Base-by-base conservation (phyloP, 352 stramenopile genomes). In the Heterotrichella gracilis region DNA sequence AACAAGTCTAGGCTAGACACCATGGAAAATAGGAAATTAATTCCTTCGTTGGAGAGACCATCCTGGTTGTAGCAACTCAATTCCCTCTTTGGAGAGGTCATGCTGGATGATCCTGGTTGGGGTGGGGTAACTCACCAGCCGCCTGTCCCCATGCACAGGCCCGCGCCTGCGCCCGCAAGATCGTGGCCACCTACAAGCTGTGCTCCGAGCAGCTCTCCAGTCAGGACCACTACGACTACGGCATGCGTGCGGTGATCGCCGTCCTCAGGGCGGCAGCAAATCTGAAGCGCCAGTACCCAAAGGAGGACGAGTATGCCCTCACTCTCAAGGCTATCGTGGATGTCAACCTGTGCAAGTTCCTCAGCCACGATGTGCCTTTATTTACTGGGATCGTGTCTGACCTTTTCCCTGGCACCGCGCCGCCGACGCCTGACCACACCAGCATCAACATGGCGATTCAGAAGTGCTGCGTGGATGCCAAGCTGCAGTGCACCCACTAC, bases 301-400 rank as follows among this genome's bases (percentile, higher is more conserved):
- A 72, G n/a, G 69, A 63, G 14, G 81, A 94, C 22, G 88, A 95
- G 72, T 85, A 94, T 32, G 82, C 93, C 0, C 74, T 95, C 4
- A 75, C 93, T n/a, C 72, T 95, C 17, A 78, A 86, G 3, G 84
- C 86, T 0, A 81, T 95, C 32, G 89, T 94, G 70, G 88, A 95
- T 70, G 87, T 95, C 2, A 95, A 95, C 71, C 74, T 93, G 24
- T 84, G 87, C 0, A 95, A 95, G 70, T 95, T 95, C 74, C 71
- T 95, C 9, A 84, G 81, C 0, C 86, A 90, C 42, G 88, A 95
- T 75, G 89, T 95, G 41, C 85, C 85, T 20, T 76, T 95, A 2
- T 95, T 95, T 74, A 88, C 89, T 42, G 87, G 87, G 39, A 95
- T 95, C 70, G 88, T 90, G 68, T 88, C 79, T 68, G 88, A 95